phyloP scores from a whole-genome alignment of 2,329 filamentous ascomycete species.

The Hypomyces perniciosus region DNA sequence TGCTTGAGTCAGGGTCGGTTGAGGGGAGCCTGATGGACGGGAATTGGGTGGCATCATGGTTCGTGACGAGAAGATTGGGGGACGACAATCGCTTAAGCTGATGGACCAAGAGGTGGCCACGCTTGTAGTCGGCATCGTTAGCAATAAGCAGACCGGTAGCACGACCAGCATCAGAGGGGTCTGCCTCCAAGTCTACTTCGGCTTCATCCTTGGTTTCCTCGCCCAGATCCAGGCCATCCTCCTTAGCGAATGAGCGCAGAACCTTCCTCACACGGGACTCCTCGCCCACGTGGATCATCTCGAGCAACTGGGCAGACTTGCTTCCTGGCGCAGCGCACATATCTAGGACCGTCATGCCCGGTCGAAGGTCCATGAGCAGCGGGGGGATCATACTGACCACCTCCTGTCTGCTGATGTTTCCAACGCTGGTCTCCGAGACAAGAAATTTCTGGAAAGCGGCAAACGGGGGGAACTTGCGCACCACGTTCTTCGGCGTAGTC shows the following conservation, averaged over 20 bases:
- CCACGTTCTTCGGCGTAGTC: constrained; percentile 94
- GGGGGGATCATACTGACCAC: constrained; percentile 99
- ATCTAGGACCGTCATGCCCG: constrained; percentile 89
- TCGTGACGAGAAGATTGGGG: constrained; percentile 92
- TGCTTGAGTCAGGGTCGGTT: constrained; percentile 44
- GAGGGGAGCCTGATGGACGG: constrained; percentile 81
- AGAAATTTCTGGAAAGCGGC: constrained; percentile 95
- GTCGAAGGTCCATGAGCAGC: constrained; percentile 81
- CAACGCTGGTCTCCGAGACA: constrained; percentile 92
- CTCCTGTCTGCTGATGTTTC: constrained; percentile 96
- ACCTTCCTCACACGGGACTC: constrained; percentile 76
- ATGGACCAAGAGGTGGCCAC: constrained; percentile 94
- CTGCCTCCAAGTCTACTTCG: constrained; percentile 49
- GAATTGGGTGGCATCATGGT: constrained; percentile 95
- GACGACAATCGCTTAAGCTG: constrained; percentile 96
- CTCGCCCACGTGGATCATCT: constrained; percentile 89
- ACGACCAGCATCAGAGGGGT: constrained; percentile 70
- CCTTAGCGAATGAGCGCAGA: constrained; percentile 56
- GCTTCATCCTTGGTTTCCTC: constrained; percentile 41
- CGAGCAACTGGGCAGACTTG: constrained; percentile 91
- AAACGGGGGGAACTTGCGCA: constrained; percentile 90
- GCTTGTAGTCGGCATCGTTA: constrained; percentile 95
- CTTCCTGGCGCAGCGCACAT: constrained; percentile 95
- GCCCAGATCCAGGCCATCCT: constrained; percentile 50
- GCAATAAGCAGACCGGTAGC: constrained; percentile 89